Base-by-base conservation (phyloP, 2,329 filamentous ascomycete species). In the Monilinia aucupariae region DNA sequence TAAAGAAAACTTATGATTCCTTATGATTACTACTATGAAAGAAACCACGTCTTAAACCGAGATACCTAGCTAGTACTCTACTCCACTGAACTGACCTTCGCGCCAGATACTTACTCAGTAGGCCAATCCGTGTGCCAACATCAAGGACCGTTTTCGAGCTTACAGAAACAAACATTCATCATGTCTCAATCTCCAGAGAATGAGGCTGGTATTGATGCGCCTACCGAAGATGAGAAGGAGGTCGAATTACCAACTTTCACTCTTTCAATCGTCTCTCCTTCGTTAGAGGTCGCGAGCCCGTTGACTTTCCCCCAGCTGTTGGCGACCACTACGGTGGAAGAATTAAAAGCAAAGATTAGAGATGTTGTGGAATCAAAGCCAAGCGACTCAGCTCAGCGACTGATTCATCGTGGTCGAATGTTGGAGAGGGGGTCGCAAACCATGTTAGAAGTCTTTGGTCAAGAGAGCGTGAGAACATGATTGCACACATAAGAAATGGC, bases 321-420 rank as follows among this genome's bases (percentile, higher is more conserved):
- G 17, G 76, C 77, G 48, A 75, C 76, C 1, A 84, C 81, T 2
- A 85, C 82, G 0, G 76, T 87, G 54, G 79, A 78, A 62, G 76
- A 85, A 71, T 74, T 87, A 41, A 87, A 86, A 71, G 79, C 80
- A 50, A 82, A 76, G 71, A 85, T 87, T 64, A 81, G 82, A 39
- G 77, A 83, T 68, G 70, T 73, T 4, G 71, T 86, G 49, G 74
- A 78, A 30, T 72, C 80, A 51, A 80, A 78, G 59, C 83, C 84
- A 4, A 68, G 78, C 20, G 78, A 84, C 64, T 79, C 83, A 41
- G 78, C 80, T 41, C 83, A 87, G 71, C 78, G 85, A 49, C 74
- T 88, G 64, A 87, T 88, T 45, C 80, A 87, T 69, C 78, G 81
- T 49, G 85, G 85, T 0, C 80, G 83, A 43, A 77, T 85, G 53